Base-by-base conservation (phyloP, 441 rosid species). In the Euphorbia schlechtendalii region DNA sequence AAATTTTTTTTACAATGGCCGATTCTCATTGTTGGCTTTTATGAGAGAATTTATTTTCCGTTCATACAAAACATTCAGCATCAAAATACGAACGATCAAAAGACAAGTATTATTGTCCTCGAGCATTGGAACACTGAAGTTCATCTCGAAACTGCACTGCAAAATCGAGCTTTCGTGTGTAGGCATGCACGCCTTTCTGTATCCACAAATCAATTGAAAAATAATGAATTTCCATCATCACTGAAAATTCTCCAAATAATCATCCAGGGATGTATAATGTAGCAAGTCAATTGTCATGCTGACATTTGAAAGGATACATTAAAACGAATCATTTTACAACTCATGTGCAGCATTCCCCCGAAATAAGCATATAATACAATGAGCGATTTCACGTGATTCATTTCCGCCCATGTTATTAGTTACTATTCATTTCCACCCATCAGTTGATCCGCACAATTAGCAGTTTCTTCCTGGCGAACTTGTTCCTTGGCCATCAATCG, bases 401-500 rank as follows among this genome's bases (percentile, higher is more conserved):
- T 77, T 41, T 64, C 81, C 78, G 45, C 27, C 51, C 75, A 32
- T 32, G 34, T 32, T 32, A 32, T 32, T 32, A 32, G 34, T 32
- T 32, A 32, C 6, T 32, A 32, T 32, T 32, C 4, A 32, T 32
- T 32, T 32, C 34, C 34, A 6, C 34, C 6, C 34, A 65, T 71
- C 36, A 59, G 55, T 57, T 78, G 56, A 66, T 79, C 83, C 10
- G 60, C 69, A 60, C 61, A 72, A 11, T 38, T 45, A 0, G 65
- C 68, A 18, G 70, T 59, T 67, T 79, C 81, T 61, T 78, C 82
- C 24, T 40, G 49, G 64, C 61, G 57, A n/a, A 66, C 66, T 64
- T 71, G 77, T 64, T 75, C 74, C 74, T 84, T 83, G 20, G 77
- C 58, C 65, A 70, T 64, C 69, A 69, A 59, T 18, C 80, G 71